These are phyloP conservation scores for Vaccinium corymbosum DNA, from an alignment of 148 eudicot species.

Conservation along the genomic window DNA sequence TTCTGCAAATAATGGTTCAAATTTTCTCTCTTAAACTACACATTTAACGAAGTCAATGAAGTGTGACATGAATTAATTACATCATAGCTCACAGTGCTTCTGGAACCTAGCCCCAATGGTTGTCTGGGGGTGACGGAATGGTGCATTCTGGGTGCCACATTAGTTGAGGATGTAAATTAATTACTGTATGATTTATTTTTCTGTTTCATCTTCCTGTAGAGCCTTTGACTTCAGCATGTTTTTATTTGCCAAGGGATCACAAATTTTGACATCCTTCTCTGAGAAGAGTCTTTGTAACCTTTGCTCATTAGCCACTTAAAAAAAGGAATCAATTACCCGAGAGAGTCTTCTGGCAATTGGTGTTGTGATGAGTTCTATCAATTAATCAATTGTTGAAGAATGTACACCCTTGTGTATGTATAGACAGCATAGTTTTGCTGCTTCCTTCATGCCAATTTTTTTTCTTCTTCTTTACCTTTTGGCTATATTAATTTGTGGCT, in stretches of 20 bases:
- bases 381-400: background rate
- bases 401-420: background rate
- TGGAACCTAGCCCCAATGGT: background rate
- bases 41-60: background rate
- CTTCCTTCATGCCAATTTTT: background rate
- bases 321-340: background rate
- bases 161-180: background rate
- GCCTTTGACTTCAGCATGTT: background rate
- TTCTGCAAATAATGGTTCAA: no score
- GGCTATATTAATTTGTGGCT: background rate
- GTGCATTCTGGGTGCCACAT: background rate
- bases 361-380: background rate
- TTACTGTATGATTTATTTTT: background rate
- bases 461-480: background rate
- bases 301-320: background rate
- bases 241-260: background rate
- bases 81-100: background rate
- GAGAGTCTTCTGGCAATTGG: background rate
- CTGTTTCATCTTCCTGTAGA: background rate
- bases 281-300: background rate
- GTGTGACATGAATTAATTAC: background rate
- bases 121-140: background rate
- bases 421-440: background rate
- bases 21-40: background rate
- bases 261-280: background rate